Conservation (phyloP, 139 green algal genomes). For the Picochlorum sp. region DNA sequence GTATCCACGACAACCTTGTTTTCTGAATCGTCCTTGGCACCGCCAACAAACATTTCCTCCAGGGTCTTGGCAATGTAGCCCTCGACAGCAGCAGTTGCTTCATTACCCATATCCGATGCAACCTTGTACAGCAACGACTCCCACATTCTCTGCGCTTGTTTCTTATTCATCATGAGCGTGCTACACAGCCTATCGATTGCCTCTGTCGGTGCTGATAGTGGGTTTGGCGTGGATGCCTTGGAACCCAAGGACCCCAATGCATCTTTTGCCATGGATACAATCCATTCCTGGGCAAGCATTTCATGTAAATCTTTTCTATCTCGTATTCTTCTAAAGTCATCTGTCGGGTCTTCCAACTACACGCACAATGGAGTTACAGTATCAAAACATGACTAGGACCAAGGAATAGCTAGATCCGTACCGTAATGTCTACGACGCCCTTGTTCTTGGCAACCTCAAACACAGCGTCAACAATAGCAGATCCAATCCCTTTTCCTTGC, state of each 20-base stretch:
- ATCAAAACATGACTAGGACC: neutral
- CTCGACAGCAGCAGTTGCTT: neutral
- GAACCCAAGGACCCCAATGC: neutral
- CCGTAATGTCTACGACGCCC: constrained; percentile 43
- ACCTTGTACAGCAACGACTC: constrained; percentile 3
- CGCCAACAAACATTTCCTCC: neutral
- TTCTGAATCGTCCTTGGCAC: constrained; percentile 1
- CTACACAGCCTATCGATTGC: constrained; percentile 9
- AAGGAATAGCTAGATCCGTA: constrained; percentile 27
- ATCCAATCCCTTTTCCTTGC: constrained; percentile 54
- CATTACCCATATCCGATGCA: neutral
- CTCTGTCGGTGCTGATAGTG: constrained; percentile 14
- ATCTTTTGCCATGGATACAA: neutral
- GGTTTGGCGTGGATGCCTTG: neutral
- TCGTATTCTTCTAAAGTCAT: constrained; percentile 56
- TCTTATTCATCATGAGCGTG: constrained; percentile 22
- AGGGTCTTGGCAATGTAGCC: neutral
- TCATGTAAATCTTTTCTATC: constrained; percentile 60
- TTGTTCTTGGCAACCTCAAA: constrained; percentile 37
- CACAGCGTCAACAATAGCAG: constrained; percentile 48
- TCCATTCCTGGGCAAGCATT: constrained; percentile 28
- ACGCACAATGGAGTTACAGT: neutral
- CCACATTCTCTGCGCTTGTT: constrained; percentile 19
- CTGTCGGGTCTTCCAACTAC: constrained; percentile 70
- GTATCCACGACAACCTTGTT: constrained; percentile 13